Percentiles rank a stretch among this genome's conserved stretches.
Evolutionary conservation across 139 green algal genomes (phyloP).

Genomic region (Raphidocelis subcapitata): DNA sequence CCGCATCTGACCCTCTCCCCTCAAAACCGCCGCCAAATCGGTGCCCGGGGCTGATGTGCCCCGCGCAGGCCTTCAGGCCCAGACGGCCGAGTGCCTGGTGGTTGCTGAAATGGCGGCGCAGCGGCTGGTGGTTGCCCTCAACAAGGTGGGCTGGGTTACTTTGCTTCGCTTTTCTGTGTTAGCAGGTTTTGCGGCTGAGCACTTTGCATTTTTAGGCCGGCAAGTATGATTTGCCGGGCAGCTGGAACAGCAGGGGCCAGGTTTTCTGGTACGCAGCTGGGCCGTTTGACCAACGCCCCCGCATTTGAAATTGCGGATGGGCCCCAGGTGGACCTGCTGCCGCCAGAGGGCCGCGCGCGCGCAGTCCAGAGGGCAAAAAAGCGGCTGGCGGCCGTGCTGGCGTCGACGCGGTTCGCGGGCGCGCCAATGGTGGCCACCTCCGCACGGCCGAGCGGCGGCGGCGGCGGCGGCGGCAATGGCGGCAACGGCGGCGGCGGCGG

Average conservation of each 20-base stretch:
- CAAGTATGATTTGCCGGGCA: no score
- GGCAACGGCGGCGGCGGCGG: no score
- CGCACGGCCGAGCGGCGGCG: not conserved
- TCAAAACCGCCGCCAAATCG: no score
- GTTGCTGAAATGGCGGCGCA: constrained; percentile 85
- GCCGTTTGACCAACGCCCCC: no score
- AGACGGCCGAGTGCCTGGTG: constrained; percentile 92
- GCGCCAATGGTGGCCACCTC: constrained; percentile 22
- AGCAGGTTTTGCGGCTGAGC: constrained; percentile 18
- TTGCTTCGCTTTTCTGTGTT: not conserved
- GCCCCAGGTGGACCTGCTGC: constrained; percentile 71
- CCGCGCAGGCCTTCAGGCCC: constrained; percentile 75
- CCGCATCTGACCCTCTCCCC: no score
- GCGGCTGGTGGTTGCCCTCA: constrained; percentile 86
- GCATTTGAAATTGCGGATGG: no score
- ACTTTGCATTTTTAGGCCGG: no score
- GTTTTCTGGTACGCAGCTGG: no score
- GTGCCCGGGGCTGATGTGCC: no score
- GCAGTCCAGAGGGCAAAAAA: constrained; percentile 57
- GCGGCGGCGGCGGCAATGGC: no score
- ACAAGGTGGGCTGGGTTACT: constrained; percentile 68
- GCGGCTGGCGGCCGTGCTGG: constrained; percentile 15
- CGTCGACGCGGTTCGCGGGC: constrained; percentile 26
- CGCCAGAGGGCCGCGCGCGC: constrained; percentile 55
- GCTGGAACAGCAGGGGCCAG: no score